Evolutionary conservation across 176 grass and related monocot genomes (phyloP).

Genomic region (Lolium rigidum): DNA sequence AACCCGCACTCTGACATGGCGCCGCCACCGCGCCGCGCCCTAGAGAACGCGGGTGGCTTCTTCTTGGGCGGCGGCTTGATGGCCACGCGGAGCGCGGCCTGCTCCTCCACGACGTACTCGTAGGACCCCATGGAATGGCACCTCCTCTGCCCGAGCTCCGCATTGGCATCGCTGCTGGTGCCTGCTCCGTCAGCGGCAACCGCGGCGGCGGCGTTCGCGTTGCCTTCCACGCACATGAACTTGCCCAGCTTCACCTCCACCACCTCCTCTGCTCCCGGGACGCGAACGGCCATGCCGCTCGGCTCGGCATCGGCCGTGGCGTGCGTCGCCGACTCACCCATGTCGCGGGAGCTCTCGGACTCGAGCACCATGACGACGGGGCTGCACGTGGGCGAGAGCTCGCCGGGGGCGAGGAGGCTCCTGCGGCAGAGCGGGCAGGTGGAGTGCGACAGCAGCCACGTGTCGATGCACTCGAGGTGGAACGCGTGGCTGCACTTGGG

Average conservation of each 20-base stretch:
- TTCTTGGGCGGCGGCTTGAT: slow-evolving; percentile 84
- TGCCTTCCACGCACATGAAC: slow-evolving; percentile 69
- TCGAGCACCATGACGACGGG: slow-evolving; percentile 74
- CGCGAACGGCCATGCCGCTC: neutral
- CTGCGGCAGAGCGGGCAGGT: slow-evolving; percentile 87
- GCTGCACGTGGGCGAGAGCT: slow-evolving; percentile 63
- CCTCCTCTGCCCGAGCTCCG: slow-evolving; percentile 58
- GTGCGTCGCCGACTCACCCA: neutral
- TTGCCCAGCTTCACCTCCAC: slow-evolving; percentile 88
- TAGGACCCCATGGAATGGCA: slow-evolving; percentile 97
- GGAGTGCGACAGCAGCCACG: slow-evolving; percentile 94
- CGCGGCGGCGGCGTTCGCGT: neutral
- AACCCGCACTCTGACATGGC: slow-evolving; percentile 91
- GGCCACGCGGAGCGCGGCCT: slow-evolving; percentile 60
- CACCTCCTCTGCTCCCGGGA: slow-evolving; percentile 40
- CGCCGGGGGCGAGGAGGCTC: slow-evolving; percentile 54
- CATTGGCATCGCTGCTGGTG: slow-evolving; percentile 39
- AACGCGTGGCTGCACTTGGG: slow-evolving; percentile 98
- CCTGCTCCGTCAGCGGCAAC: slow-evolving; percentile 48
- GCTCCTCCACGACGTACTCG: slow-evolving; percentile 92
- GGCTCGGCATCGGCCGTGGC: neutral
- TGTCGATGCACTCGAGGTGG: slow-evolving; percentile 93
- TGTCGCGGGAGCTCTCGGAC: slow-evolving; percentile 58
- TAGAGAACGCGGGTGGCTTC: slow-evolving; percentile 50
- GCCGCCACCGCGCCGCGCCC: slow-evolving; percentile 49